Base-by-base conservation (phyloP, 371 early-diverging fungal species). In the Circinella minor region DNA sequence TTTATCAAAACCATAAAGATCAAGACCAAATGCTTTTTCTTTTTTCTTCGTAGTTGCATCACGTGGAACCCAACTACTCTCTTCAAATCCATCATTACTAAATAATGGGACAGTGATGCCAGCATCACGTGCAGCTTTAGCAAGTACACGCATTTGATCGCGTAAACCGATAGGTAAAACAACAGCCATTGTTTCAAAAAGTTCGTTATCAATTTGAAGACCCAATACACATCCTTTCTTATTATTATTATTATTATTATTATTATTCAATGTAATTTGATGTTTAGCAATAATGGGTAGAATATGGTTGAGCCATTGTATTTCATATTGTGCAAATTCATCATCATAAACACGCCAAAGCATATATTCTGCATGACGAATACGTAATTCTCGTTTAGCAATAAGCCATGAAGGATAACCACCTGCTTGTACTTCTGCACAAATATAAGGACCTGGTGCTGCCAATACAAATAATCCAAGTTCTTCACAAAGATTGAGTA, bases 391-490 rank as follows among this genome's bases (percentile, higher is more conserved):
- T 38, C 91, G 86, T 70, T 93, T 93, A 46, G 90, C 92, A 8
- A 91, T 74, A 65, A 96, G 80, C 96, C 96, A 96, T 34, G 86
- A 75, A 1, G 96, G 96, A 71, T 89, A 91, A 0, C 95, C 96
- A 39, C 96, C 96, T 17, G 82, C 95, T 70, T 94, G 93, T 0
- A 94, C 94, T 69, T 96, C 96, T 15, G 92, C 90, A 80, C 95
- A 94, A 67, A 96, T 94, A 75, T 93, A 96, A 0, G 96, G 95
- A 0, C 95, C 95, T 0, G 95, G 92, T 9, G 94, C 94, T 17
- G 93, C 95, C 11, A 96, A 77, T 11, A 96, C 95, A 69, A 88
- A 92, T 17, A 96, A 70, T 0, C 86, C 86, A 5, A 95, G 75
- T 36, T 91, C 85, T 72, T 92, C 91, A 70, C 95, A 95, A 27